Percentiles rank a stretch among this genome's conserved stretches.
These are phyloP conservation scores for Aspergillus novoparasiticus DNA, from an alignment of 2,329 filamentous ascomycete species.

Conservation along the genomic window DNA sequence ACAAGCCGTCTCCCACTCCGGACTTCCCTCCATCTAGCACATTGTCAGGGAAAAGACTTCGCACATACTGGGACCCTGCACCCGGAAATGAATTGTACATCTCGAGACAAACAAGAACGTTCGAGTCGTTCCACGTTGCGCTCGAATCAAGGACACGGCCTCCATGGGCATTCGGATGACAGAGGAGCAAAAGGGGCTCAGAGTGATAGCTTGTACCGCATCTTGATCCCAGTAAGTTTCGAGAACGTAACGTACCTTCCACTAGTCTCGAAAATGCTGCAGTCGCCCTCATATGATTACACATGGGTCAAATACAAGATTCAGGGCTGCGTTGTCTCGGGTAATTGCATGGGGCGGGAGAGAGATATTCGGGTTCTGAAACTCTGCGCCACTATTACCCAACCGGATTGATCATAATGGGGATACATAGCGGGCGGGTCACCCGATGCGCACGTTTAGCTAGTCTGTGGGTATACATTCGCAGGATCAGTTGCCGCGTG, in stretches of 20 bases:
- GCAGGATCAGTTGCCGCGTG: conserved; percentile 2
- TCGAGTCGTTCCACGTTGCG: background rate
- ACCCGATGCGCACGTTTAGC: conserved; percentile 5
- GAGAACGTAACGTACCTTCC: background rate
- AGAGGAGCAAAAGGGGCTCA: background rate
- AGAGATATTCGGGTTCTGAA: conserved; percentile 8
- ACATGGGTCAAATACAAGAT: conserved; percentile 2
- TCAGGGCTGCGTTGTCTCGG: conserved; percentile 12
- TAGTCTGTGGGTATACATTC: conserved; percentile 1
- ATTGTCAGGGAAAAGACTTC: background rate
- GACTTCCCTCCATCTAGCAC: background rate
- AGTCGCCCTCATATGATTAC: background rate
- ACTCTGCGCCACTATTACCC: background rate
- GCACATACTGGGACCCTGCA: background rate
- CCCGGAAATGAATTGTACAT: background rate
- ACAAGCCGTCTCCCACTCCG: background rate
- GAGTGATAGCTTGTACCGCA: background rate
- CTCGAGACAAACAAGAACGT: background rate
- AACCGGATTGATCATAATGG: conserved; percentile 2
- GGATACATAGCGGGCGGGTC: conserved; percentile 1
- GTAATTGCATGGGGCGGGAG: conserved; percentile 12
- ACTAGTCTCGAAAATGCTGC: background rate
- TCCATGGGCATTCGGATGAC: background rate
- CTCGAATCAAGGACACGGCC: background rate
- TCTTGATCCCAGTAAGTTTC: background rate